Base-by-base conservation (phyloP, 2,329 filamentous ascomycete genomes). In the Pseudocercospora fijiensis region DNA sequence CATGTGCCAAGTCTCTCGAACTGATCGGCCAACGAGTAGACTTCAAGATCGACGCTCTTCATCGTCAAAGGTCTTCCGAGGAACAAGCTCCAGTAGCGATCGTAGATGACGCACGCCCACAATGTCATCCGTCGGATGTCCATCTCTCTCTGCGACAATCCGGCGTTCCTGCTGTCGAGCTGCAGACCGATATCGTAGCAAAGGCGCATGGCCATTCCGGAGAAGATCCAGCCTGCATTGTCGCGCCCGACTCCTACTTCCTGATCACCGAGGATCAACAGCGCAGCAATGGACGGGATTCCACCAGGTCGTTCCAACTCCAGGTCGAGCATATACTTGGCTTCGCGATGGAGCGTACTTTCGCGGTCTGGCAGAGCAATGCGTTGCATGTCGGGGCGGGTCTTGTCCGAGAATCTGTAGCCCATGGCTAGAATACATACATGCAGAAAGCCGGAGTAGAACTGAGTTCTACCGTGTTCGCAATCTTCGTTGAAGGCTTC, bases 41-140 rank as follows among this genome's bases (percentile, higher is more conserved):
- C 63, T 28, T 72, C 70, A 22, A 72, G 64, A 52, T 72, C 70
- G 3, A 64, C 63, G 51, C 66, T 69, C 58, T 71, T 72, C 66
- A 72, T 71, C 4, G 69, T 68, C 11, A 69, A 67, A n/a, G 70
- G 70, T 5, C 70, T 64, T 10, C 70, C 70, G 3, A 72, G 68
- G 30, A 72, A 71, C 3, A 72, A 61, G 11, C 66, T 68, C 70
- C 70, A 72, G 51, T 72, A 71, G 5, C 70, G 65, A 58, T 72
- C 70, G 52, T 70, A 72, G 9, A 72, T 68, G 11, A 72, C 69
- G 53, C 70, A 72, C 13, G 70, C 69, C 70, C 68, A 72, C 10
- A 72, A 56, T 16, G 70, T 71, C 66, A 71, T 71, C n/a, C 64
- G 52, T 10, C 70, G 49, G 18, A 72, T 70, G 53, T 71, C 69